phyloP scores from a whole-genome alignment of 768 basidiomycete species.

The Macrolepiota fuliginosa region DNA sequence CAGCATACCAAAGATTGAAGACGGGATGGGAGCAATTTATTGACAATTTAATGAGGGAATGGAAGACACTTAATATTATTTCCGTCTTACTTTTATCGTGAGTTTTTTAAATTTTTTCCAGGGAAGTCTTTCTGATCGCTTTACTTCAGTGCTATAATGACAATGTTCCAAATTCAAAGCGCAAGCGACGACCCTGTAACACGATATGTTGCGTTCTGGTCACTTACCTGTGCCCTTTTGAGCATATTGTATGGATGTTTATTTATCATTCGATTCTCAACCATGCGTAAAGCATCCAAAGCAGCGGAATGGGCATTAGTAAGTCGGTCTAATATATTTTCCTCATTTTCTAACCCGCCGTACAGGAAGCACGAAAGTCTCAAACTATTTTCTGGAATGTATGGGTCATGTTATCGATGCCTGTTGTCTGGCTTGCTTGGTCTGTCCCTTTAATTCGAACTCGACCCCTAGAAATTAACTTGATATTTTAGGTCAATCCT shows the following conservation, averaged over 20 bases:
- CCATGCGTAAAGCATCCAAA: conserved; percentile 39
- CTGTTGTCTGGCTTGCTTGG: conserved; percentile 62
- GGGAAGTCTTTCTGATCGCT: neutral
- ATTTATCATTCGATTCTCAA: conserved; percentile 12
- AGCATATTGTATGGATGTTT: conserved; percentile 11
- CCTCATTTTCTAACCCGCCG: neutral
- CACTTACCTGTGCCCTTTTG: conserved; percentile 32
- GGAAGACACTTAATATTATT: conserved; percentile 29
- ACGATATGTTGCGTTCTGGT: conserved; percentile 51
- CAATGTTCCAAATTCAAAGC: conserved; percentile 28
- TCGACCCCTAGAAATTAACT: neutral
- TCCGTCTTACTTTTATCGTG: conserved; percentile 22
- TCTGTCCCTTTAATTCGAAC: conserved; percentile 13
- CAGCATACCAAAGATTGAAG: conserved; percentile 19
- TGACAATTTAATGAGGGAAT: conserved; percentile 26
- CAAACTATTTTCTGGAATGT: conserved; percentile 49
- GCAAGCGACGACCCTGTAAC: conserved; percentile 49
- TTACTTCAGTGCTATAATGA: conserved; percentile 24
- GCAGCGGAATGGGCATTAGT: conserved; percentile 63
- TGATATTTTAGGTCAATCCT: conserved; percentile 1
- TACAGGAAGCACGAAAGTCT: conserved; percentile 46
- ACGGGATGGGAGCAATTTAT: conserved; percentile 26
- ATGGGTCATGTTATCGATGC: conserved; percentile 62
- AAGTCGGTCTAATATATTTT: neutral
- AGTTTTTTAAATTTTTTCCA: neutral